Base-by-base conservation (phyloP, 345 rosid species). In the Heritiera littoralis region DNA sequence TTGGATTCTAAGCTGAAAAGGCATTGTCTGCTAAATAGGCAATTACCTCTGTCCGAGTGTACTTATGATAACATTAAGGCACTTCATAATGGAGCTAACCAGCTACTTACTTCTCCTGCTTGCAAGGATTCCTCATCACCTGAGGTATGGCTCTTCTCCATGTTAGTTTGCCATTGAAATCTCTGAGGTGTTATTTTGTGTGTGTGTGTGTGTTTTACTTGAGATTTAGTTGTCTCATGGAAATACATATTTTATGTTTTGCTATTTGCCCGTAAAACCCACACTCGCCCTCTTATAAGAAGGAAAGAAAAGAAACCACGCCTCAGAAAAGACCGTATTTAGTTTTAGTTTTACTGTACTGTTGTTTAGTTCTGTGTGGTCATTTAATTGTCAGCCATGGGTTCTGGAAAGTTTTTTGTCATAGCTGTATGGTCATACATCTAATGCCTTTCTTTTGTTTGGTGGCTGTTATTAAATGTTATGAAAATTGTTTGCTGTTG, bases 31-130 rank as follows among this genome's bases (percentile, higher is more conserved):
- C 81, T 87, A 74, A 46, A 83, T 74, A 83, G 83, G 88, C 89
- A 88, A 77, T 82, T 91, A 41, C 87, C 94, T 77, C 83, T 88
- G 30, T 82, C 92, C 51, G 92, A 92, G 66, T 95, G 93, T 85
- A 86, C 90, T 45, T 84, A 84, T 46, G 86, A 89, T 81, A 90
- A 88, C 78, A 75, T 90, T 76, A 87, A 83, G 73, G 86, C 83
- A 4, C 83, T 91, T 79, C 90, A 92, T 77, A 83, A 83, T 85
- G 94, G 88, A 74, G 60, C 80, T 38, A 75, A 76, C 59, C 70
- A 18, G 43, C 82, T 64, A 46, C 77, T 72, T 51, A 45, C 28
- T 48, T 73, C 88, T 60, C 79, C 82, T 80, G 80, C 69, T 75
- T 74, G 41, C 66, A 48, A 35, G 61, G 81, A 76, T 51, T 55